These are phyloP conservation scores for Fraxinus anomala DNA, from an alignment of 257 asterid genomes.

Conservation along the genomic window DNA sequence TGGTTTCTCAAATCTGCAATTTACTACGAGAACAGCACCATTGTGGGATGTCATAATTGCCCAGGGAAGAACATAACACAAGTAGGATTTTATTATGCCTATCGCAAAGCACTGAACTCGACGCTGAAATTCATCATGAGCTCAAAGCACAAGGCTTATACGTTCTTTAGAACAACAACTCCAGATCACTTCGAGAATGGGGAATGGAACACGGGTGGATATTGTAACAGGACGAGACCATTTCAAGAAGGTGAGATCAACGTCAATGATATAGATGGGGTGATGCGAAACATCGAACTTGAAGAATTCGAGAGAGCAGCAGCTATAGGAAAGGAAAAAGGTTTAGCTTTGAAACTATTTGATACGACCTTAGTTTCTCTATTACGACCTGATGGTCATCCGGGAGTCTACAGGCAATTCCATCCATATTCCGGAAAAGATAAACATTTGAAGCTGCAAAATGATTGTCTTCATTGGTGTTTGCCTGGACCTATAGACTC, in stretches of 20 bases:
- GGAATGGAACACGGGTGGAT: constrained; percentile 31
- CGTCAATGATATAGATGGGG: constrained; percentile 34
- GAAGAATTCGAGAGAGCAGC: constrained; percentile 51
- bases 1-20: too few species aligned
- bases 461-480: constrained; percentile 97
- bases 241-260: constrained; percentile 47
- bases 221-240: constrained; percentile 64
- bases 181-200: too few species aligned
- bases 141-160: too few species aligned
- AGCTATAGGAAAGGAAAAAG: constrained; percentile 24
- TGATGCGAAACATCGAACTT: constrained; percentile 47
- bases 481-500: constrained; percentile 95
- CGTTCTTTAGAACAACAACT: too few species aligned
- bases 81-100: too few species aligned
- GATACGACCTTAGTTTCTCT: constrained; percentile 61
- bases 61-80: too few species aligned
- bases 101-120: too few species aligned
- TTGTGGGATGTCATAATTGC: too few species aligned
- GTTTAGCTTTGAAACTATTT: constrained; percentile 39
- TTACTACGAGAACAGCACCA: too few species aligned
- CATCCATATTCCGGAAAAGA: constrained; percentile 64
- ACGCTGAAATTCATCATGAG: too few species aligned
- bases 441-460: constrained; percentile 53
- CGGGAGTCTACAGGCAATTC: constrained; percentile 62
- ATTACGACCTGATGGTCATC: constrained; percentile 75